A percentile compares a stretch with the other conserved stretches of the same genome.
Evolutionary conservation across 2,329 filamentous ascomycete species (phyloP).

Genomic region (Aaosphaeria arxii): DNA sequence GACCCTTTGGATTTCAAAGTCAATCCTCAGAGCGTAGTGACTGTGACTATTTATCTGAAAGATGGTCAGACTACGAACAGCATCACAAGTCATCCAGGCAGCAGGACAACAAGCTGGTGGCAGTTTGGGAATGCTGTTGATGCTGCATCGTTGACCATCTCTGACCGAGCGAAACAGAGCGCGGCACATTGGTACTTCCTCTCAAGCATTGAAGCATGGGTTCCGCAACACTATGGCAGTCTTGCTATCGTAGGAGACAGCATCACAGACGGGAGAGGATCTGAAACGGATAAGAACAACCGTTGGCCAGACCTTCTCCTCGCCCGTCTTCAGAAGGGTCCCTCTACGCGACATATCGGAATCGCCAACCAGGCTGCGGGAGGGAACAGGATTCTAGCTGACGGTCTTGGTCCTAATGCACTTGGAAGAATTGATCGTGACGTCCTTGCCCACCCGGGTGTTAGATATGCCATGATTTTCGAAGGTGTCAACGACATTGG

Average conservation of each 20-base stretch:
- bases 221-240: constrained; percentile 42
- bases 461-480: constrained; percentile 63
- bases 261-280: constrained; percentile 64
- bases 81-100: constrained; percentile 65
- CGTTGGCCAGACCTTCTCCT: constrained; percentile 39
- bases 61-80: constrained; percentile 54
- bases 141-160: constrained; percentile 46
- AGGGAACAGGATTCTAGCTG: constrained; percentile 63
- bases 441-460: constrained; percentile 56
- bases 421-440: constrained; percentile 63
- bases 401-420: constrained; percentile 61
- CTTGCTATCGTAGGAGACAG: constrained; percentile 61
- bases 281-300: constrained; percentile 58
- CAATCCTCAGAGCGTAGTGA: constrained; percentile 51
- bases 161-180: constrained; percentile 31
- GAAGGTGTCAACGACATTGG: constrained; percentile 71
- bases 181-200: constrained; percentile 56
- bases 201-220: constrained; percentile 56
- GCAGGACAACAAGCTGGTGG: constrained; percentile 61
- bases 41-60: constrained; percentile 58
- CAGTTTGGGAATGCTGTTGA: constrained; percentile 56
- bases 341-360: constrained; percentile 48
- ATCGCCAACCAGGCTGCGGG: constrained; percentile 66
- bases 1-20: constrained; percentile 59
- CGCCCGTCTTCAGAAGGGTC: constrained; percentile 45